phyloP scores from a whole-genome alignment of 179 eudicot species.

The Silene noctiflora region DNA sequence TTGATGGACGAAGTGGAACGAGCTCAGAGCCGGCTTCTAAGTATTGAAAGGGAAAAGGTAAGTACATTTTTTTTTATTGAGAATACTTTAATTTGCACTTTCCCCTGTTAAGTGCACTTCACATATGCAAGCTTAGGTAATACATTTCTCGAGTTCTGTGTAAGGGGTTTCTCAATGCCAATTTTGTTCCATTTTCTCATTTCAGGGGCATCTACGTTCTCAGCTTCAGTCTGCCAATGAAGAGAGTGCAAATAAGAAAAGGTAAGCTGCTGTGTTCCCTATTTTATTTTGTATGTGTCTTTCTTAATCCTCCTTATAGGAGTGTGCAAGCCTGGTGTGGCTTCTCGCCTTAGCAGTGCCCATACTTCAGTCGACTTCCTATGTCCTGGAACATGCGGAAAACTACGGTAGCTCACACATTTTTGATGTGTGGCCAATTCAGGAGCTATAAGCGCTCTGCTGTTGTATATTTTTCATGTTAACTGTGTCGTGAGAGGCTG shows the following conservation, averaged over 20 bases:
- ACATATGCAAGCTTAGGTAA: not conserved
- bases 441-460: not conserved
- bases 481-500: not conserved
- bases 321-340: not conserved
- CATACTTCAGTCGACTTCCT: not conserved
- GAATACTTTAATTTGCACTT: not conserved
- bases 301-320: not conserved
- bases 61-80: conserved; percentile 11
- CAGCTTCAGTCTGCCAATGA: conserved; percentile 87
- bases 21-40: conserved; percentile 88
- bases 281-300: conserved; percentile 1
- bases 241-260: conserved; percentile 66
- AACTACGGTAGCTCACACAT: not conserved
- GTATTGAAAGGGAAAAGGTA: conserved; percentile 98
- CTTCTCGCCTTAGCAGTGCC: not conserved
- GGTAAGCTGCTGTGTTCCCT: conserved; percentile 36
- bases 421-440: not conserved
- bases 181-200: conserved; percentile 7
- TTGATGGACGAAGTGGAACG: conserved; percentile 99
- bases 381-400: not conserved
- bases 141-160: not conserved
- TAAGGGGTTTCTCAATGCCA: conserved; percentile 1
- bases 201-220: conserved; percentile 77
- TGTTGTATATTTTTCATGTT: not conserved
- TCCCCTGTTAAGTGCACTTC: not conserved